phyloP scores from a whole-genome alignment of 306 rosid species.

The Prunus salicina region DNA sequence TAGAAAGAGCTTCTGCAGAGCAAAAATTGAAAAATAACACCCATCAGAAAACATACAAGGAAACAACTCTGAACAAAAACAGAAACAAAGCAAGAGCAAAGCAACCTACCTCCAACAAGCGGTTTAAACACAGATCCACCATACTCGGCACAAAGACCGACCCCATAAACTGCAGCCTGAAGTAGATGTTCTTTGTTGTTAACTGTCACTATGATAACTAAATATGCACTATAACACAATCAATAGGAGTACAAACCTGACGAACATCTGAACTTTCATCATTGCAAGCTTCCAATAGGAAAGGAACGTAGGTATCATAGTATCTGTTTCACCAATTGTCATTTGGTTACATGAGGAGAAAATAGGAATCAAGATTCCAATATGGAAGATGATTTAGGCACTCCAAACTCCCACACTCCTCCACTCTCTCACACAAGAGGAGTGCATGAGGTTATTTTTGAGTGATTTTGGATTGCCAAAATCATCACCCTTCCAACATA shows the following conservation, averaged over 20 bases:
- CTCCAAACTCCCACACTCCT: too few relatives aligned
- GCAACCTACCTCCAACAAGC: conserved; percentile 74
- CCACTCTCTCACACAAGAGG: too few relatives aligned
- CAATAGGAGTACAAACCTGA: conserved; percentile 58
- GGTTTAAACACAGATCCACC: conserved; percentile 90
- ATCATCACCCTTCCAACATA: too few relatives aligned
- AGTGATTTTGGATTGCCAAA: too few relatives aligned
- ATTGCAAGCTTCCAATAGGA: conserved; percentile 94
- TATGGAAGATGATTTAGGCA: background rate
- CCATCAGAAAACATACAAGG: background rate
- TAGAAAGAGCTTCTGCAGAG: conserved; percentile 81
- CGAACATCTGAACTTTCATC: conserved; percentile 91
- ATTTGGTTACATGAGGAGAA: conserved; percentile 10
- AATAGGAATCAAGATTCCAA: background rate
- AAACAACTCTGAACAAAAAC: background rate
- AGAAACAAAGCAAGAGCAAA: conserved; percentile 15
- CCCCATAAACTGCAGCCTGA: conserved; percentile 95
- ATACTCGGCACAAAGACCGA: conserved; percentile 94
- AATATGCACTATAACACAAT: background rate
- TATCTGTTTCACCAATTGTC: conserved; percentile 48
- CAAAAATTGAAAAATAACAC: conserved; percentile 16
- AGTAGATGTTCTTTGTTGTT: background rate
- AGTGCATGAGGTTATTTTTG: too few relatives aligned
- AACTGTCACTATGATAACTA: conserved; percentile 12
- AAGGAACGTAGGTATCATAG: conserved; percentile 83